These are phyloP conservation scores for Cyclotella baltica DNA, from an alignment of 108 stramenopile genomes.

Conservation along the genomic window DNA sequence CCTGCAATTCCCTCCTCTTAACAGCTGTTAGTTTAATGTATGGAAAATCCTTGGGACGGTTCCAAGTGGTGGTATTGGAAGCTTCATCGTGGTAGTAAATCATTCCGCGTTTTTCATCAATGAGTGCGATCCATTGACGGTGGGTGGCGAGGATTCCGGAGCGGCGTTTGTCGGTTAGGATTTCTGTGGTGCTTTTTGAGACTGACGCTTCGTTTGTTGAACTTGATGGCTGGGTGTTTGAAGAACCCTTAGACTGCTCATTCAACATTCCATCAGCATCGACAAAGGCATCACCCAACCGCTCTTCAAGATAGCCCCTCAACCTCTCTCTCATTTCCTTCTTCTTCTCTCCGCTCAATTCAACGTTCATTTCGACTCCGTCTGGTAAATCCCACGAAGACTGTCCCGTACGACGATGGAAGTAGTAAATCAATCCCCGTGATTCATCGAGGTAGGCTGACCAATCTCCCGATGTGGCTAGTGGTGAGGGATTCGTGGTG, in stretches of 20 bases:
- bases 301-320: conserved; percentile 31
- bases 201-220: background rate
- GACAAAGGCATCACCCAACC: conserved; percentile 9
- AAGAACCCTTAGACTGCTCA: too few relatives aligned
- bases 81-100: conserved; percentile 74
- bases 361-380: conserved; percentile 13
- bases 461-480: conserved; percentile 74
- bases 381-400: conserved; percentile 31
- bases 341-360: conserved; percentile 21
- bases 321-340: conserved; percentile 31
- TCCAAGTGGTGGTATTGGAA: conserved; percentile 79
- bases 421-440: conserved; percentile 83
- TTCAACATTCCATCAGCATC: conserved; percentile 1
- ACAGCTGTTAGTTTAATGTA: conserved; percentile 25
- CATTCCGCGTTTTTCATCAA: conserved; percentile 46
- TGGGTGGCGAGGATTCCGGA: background rate
- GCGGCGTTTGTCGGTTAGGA: conserved; percentile 3
- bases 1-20: conserved; percentile 16
- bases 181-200: conserved; percentile 3
- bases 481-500: conserved; percentile 33
- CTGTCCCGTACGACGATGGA: conserved; percentile 74
- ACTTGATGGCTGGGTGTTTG: background rate
- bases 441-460: conserved; percentile 79
- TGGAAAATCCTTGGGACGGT: conserved; percentile 61
- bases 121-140: conserved; percentile 10